Base-by-base conservation (phyloP, 129 eudicot genomes). In the Lonicera japonica region DNA sequence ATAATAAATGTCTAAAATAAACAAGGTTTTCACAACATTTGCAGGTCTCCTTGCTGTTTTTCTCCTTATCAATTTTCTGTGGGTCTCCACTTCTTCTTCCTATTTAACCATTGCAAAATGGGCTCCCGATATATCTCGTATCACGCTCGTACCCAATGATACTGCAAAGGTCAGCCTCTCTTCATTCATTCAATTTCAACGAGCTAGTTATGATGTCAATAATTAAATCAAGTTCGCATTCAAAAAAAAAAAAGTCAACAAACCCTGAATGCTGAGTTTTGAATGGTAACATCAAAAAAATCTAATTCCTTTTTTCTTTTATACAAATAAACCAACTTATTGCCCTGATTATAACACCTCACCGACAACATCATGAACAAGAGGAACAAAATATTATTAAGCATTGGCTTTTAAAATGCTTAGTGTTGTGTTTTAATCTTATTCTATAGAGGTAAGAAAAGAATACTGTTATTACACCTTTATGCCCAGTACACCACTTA, bases 11-110 rank as follows among this genome's bases (percentile, higher is more conserved):
- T 73, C 63, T 55, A 67, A 17, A n/a, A 71, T 22, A 43, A 78
- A 82, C 59, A 64, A 51, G 41, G 25, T 70, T 73, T 34, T 79
- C 5, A 54, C 73, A 12, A 52, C 72, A 21, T 58, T 76, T 41
- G 36, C 58, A 22, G 38, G 57, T 54, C 66, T 81, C 52, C 22
- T 78, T 67, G 83, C 60, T 39, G 64, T 67, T 15, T 75, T 76
- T 25, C 25, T 81, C 1, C 23, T 73, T 41, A 54, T 68, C 19
- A 60, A 81, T 74, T 69, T 77, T 52, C 25, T 72, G 19, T 73
- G 80, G 77, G 76, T 84, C 21, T 69, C 75, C 1, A 57, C 76
- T 20, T 76, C 90, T 17, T 70, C 75, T 16, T 58, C 75, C 1
- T 62, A 58, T 43, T 40, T 69, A 14, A 48, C 80, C 15, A 5